Evolutionary conservation across 176 grass and related monocot genomes (phyloP).

Genomic region (Aegilops tauschii): DNA sequence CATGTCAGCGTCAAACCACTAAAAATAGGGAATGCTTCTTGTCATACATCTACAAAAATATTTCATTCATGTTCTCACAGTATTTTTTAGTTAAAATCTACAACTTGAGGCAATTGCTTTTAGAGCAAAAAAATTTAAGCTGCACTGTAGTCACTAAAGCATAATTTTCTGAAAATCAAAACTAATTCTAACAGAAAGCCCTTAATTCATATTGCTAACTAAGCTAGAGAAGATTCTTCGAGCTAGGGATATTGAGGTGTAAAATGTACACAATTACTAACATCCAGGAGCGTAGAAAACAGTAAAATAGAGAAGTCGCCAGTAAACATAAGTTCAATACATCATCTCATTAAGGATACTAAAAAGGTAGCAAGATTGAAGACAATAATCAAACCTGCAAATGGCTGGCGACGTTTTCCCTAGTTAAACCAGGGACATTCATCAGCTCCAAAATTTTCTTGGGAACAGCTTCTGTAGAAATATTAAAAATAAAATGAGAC

Average conservation of each 20-base stretch:
- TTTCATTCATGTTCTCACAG: neutral
- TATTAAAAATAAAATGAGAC: conserved; percentile 21
- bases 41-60: neutral
- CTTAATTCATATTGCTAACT: neutral
- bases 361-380: conserved; percentile 1
- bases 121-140: neutral
- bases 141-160: neutral
- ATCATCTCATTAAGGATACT: conserved; percentile 22
- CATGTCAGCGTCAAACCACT: neutral
- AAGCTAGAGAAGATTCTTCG: neutral
- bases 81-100: conserved; percentile 4
- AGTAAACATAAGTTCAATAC: neutral
- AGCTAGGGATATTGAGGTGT: neutral
- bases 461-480: conserved; percentile 88
- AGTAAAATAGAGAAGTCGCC: neutral
- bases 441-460: conserved; percentile 99
- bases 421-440: conserved; percentile 98
- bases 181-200: neutral
- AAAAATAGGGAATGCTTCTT: neutral
- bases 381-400: conserved; percentile 73
- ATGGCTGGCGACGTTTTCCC: conserved; percentile 99
- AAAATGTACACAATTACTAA: neutral
- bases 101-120: neutral
- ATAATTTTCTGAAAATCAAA: neutral
- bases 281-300: neutral